These are phyloP conservation scores for Eucalyptus pauciflora DNA, from an alignment of 345 rosid species.

Conservation along the genomic window DNA sequence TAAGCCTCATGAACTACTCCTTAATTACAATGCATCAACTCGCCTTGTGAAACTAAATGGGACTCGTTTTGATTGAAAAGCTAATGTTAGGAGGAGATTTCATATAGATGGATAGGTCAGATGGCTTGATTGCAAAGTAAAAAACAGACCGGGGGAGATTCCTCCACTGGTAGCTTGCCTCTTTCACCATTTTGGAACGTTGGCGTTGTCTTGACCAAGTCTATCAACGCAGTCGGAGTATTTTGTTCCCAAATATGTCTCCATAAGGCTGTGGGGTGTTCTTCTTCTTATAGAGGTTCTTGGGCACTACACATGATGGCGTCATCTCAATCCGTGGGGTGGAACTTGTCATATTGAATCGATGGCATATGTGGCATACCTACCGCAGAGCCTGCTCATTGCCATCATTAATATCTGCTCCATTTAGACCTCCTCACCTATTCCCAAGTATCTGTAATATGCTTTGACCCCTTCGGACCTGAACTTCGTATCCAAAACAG, in stretches of 20 bases:
- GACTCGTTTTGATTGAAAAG: neutral
- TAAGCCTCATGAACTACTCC: neutral
- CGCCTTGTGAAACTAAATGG: neutral
- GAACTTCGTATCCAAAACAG: neutral
- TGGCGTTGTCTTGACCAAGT: neutral
- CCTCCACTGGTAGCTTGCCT: neutral
- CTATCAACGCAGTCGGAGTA: neutral
- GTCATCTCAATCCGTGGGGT: neutral
- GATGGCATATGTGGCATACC: neutral
- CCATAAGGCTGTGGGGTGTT: neutral
- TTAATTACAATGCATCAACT: neutral
- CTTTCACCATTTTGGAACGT: neutral
- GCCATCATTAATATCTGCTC: neutral
- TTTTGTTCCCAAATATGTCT: neutral
- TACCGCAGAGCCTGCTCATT: rapidly evolving
- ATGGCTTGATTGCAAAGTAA: neutral
- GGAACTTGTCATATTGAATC: neutral
- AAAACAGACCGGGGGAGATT: neutral
- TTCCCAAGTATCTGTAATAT: neutral
- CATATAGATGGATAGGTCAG: neutral
- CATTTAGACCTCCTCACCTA: neutral
- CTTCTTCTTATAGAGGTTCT: neutral
- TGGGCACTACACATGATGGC: neutral
- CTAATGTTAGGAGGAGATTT: neutral
- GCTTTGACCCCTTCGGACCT: neutral